Evolutionary conservation across 148 eudicot species (phyloP), one percentile per base, ranked within the genome.

Genomic region (Camellia granthamiana): DNA sequence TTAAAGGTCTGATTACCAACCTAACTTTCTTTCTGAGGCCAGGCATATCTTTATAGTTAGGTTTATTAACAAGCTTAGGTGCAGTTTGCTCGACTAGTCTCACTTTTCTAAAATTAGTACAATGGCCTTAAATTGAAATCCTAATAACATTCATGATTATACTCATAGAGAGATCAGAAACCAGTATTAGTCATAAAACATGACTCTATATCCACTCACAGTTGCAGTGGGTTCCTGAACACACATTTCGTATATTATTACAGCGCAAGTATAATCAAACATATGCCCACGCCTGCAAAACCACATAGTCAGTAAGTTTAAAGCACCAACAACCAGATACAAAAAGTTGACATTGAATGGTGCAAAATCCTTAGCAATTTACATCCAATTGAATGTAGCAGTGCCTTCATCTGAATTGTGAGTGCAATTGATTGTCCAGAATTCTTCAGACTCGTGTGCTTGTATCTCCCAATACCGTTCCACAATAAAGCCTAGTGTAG

Each of bases 401-500:
- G 54, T 80, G 86, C 97, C 92, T 85, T 96, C 93, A 77, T 90
- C 92, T 42, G 93, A 86, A 59, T 83, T 90, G 87, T 96, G 99
- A 80, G 94, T 87, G 77, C 99, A 96, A 72, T 90, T 92, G 81
- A 96, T 92, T 66, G 92, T 87, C 99, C 99, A 96, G 80, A 93
- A 96, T 71, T 96, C 97, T 91, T 96, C 99, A 69, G 89, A 85
- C 87, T 96, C 97, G 77, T 96, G 99, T 62, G 99, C 84, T 81
- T 91, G 95, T 78, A 87, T 90, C 86, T 96, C 98, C 99, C 99
- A 96, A 83, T 90, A 96, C 70, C 99, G 87, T 85, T 96, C 99
- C 80, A 96, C 99, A 69, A 96, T 82, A 90, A 96, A 96, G 43
- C 99, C 99, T 70, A 96, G 92, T 4, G 99, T 96, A 44, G 99